phyloP scores from a whole-genome alignment of 257 asterid species.

The Solanum pimpinellifolium region DNA sequence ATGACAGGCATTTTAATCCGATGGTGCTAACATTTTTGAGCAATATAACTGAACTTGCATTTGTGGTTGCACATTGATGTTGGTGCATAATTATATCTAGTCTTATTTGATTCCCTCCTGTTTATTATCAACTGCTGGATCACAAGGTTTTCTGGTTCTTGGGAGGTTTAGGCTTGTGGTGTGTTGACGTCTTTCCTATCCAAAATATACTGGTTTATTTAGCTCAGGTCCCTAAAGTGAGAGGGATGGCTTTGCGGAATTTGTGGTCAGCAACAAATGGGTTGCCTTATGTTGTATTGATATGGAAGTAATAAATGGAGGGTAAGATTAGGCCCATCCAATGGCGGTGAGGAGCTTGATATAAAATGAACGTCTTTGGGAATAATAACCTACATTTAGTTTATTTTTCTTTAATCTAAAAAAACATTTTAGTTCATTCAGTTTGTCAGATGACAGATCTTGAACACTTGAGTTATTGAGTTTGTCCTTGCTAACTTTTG shows the following conservation, averaged over 20 bases:
- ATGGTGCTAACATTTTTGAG: neutral
- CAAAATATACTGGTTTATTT: neutral
- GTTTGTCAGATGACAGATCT: neutral
- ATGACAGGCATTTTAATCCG: neutral
- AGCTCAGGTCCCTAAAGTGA: neutral
- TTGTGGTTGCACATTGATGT: neutral
- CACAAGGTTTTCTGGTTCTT: neutral
- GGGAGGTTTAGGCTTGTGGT: neutral
- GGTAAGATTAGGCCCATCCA: neutral
- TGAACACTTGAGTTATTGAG: neutral
- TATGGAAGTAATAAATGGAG: neutral
- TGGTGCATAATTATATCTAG: neutral
- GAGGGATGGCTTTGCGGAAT: neutral
- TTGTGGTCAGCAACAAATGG: neutral
- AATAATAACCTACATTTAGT: neutral
- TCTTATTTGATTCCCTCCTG: neutral
- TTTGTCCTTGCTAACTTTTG: neutral
- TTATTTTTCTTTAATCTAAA: neutral
- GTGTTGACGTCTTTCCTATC: neutral
- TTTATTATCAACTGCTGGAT: neutral
- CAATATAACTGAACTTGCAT: neutral
- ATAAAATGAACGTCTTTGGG: neutral
- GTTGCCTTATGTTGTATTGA: neutral
- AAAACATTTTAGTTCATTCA: neutral
- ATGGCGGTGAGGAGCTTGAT: neutral